A percentile compares a stretch with the other conserved stretches of the same genome.
These are phyloP conservation scores for Fagus sylvatica DNA, from an alignment of 306 rosid genomes.

Conservation along the genomic window DNA sequence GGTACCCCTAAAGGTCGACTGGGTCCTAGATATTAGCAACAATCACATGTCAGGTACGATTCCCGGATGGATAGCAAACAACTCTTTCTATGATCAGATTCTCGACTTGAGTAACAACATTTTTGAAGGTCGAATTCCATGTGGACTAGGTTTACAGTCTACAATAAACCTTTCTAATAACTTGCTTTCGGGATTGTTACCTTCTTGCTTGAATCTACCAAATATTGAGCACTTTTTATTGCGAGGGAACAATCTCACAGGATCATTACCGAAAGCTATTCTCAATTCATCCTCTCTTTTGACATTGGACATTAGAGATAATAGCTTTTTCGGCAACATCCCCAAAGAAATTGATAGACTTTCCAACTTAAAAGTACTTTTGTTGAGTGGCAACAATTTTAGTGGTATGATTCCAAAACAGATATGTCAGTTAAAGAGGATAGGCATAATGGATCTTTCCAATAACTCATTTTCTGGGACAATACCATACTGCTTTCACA, in stretches of 20 bases:
- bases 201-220: background rate
- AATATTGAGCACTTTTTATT: background rate
- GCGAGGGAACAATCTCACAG: slow-evolving; percentile 14
- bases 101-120: background rate
- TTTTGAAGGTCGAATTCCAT: slow-evolving; percentile 24
- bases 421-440: background rate
- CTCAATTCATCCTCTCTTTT: background rate
- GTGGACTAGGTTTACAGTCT: fast-evolving
- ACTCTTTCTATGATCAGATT: fast-evolving
- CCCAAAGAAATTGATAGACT: slow-evolving; percentile 21
- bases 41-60: slow-evolving; percentile 26
- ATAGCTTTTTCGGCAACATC: slow-evolving; percentile 9
- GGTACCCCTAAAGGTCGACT: fast-evolving
- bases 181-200: slow-evolving; percentile 1
- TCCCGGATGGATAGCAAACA: slow-evolving; percentile 9
- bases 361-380: slow-evolving; percentile 4
- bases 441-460: slow-evolving; percentile 8
- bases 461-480: slow-evolving; percentile 15
- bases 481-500: slow-evolving; percentile 19
- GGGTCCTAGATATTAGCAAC: background rate
- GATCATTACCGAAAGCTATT: background rate
- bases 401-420: slow-evolving; percentile 19
- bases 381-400: slow-evolving; percentile 12
- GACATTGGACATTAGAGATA: slow-evolving; percentile 22
- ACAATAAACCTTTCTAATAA: slow-evolving; percentile 26